Percentiles rank a stretch among this genome's conserved stretches.
Evolutionary conservation across 1,139 yeast genomes (phyloP).

Genomic region (Pichia terricola): DNA sequence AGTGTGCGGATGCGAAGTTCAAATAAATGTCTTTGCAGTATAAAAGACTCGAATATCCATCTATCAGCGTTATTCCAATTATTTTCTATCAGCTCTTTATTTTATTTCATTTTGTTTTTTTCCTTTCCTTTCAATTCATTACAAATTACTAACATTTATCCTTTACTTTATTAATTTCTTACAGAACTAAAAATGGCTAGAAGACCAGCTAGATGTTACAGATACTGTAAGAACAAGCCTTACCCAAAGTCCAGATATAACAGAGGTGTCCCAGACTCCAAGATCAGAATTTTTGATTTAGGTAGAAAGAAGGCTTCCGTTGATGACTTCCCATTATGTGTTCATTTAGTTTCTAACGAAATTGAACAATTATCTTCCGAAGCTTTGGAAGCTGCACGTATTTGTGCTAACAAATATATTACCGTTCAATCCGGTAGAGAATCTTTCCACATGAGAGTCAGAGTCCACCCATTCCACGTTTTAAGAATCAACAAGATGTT

Average conservation of each 20-base stretch:
- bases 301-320: constrained; percentile 99
- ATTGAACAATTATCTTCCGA: constrained; percentile 98
- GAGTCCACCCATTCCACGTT: constrained; percentile 99
- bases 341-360: constrained; percentile 98
- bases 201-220: constrained; percentile 99
- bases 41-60: too few relatives aligned
- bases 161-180: background rate
- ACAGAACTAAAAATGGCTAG: constrained; percentile 81
- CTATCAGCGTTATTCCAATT: too few relatives aligned
- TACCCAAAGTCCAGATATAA: constrained; percentile 99
- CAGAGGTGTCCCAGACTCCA: constrained; percentile 99
- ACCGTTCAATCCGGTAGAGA: constrained; percentile 98
- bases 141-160: constrained; percentile 12
- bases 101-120: too few relatives aligned
- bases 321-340: constrained; percentile 99
- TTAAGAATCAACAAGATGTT: constrained; percentile 99
- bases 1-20: too few relatives aligned
- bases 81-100: too few relatives aligned
- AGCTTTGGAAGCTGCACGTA: constrained; percentile 99
- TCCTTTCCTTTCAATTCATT: background rate
- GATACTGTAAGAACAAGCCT: constrained; percentile 99
- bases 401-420: constrained; percentile 98
- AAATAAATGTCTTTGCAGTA: too few relatives aligned
- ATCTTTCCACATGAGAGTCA: constrained; percentile 98
- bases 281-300: constrained; percentile 97